A percentile compares a stretch with the other conserved stretches of the same genome.
phyloP scores from a whole-genome alignment of 306 rosid species.

The Sechiopsis laciniata region DNA sequence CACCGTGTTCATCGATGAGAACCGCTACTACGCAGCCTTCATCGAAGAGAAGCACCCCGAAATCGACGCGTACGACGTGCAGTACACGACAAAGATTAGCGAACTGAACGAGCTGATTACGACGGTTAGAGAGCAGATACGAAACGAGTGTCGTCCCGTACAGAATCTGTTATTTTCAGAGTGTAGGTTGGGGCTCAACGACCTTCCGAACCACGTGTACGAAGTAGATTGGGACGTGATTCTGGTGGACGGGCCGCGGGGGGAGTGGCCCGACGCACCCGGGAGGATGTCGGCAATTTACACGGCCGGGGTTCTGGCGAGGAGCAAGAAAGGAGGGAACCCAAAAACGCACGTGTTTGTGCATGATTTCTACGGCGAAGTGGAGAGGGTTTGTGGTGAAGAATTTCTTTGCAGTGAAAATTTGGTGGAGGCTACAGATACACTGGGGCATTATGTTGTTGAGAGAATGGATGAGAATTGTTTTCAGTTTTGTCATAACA shows the following conservation, averaged over 20 bases:
- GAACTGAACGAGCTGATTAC: slow-evolving; percentile 61
- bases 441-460: slow-evolving; percentile 68
- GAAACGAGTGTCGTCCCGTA: slow-evolving; percentile 83
- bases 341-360: slow-evolving; percentile 82
- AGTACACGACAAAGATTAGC: slow-evolving; percentile 69
- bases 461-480: slow-evolving; percentile 75
- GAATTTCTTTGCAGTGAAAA: slow-evolving; percentile 79
- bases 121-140: slow-evolving; percentile 52
- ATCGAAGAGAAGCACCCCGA: slow-evolving; percentile 82
- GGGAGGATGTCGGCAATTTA: slow-evolving; percentile 77
- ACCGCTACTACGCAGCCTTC: slow-evolving; percentile 85
- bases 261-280: slow-evolving; percentile 90
- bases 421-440: slow-evolving; percentile 62
- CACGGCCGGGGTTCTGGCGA: slow-evolving; percentile 78
- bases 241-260: slow-evolving; percentile 78
- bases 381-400: slow-evolving; percentile 55
- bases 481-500: slow-evolving; percentile 61
- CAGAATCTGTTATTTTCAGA: slow-evolving; percentile 84
- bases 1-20: slow-evolving; percentile 86
- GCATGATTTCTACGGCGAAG: slow-evolving; percentile 64
- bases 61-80: slow-evolving; percentile 84
- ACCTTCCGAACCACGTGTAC: slow-evolving; percentile 87
- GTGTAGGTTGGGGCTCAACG: slow-evolving; percentile 77
- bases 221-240: slow-evolving; percentile 92
- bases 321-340: slow-evolving; percentile 86